phyloP scores from a whole-genome alignment of 1,284 basidiomycete species.

The Gyrodon tennesseensis region DNA sequence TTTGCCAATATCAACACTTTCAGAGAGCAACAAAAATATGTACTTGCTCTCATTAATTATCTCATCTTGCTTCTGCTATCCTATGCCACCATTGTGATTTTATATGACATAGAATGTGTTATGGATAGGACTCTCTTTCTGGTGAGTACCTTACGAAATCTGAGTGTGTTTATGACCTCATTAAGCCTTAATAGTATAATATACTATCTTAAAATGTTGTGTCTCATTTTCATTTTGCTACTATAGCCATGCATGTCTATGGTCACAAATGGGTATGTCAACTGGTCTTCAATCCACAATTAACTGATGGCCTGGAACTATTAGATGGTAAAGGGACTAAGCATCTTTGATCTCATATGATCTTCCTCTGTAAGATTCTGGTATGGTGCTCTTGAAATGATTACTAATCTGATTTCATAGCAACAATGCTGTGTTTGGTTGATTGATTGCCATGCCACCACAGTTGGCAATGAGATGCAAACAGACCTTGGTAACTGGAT shows the following conservation, averaged over 20 bases:
- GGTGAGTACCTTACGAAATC: background rate
- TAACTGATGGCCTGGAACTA: background rate
- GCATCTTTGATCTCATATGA: slow-evolving; percentile 1
- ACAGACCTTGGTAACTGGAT: slow-evolving; percentile 42
- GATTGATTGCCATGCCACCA: slow-evolving; percentile 35
- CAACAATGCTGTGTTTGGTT: slow-evolving; percentile 37
- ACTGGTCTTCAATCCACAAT: background rate
- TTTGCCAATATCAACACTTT: background rate
- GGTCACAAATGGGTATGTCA: slow-evolving; percentile 10
- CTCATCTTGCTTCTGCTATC: background rate
- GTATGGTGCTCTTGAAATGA: background rate
- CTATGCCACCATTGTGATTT: background rate
- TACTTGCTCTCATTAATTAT: background rate
- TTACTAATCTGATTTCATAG: slow-evolving; percentile 22
- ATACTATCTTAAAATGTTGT: no score
- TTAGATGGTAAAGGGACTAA: background rate
- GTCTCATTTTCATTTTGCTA: background rate
- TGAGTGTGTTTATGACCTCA: background rate
- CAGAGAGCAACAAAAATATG: background rate
- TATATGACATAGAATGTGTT: background rate
- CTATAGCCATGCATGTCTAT: background rate
- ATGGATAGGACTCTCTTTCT: background rate
- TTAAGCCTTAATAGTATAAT: background rate
- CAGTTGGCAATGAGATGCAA: slow-evolving; percentile 30
- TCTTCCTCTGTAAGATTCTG: background rate